Evolutionary conservation across 768 basidiomycete species (phyloP), one percentile per base, ranked within the genome.

Genomic region (Leccinum subgranulosum): DNA sequence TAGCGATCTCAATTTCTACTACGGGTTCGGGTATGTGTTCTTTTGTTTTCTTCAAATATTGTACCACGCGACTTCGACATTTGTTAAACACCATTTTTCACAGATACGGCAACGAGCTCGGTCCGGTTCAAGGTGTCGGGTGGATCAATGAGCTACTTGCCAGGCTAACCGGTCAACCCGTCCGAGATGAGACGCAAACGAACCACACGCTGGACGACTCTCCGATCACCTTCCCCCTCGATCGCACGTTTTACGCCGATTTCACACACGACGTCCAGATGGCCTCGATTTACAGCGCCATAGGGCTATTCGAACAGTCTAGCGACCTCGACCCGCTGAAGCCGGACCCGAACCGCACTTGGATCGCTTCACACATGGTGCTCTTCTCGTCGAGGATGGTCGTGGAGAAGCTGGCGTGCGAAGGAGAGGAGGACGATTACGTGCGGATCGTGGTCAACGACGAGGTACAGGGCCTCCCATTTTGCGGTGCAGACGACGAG

Each of bases 191-290:
- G 60, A 92, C 90, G 0, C 86, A 88, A 62, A 90, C 88, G 2
- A 93, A 94, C 71, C 72, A 71, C 10, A 93, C 92, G 1, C 79
- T 94, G 25, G 85, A 89, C 66, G 64, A 75, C 0, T 77, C 80
- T 6, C 82, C 84, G 0, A 63, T 63, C 12, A 91, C 89, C 0
- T 94, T 94, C 74, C 91, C 92, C 0, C 78, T 90, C 12, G 64
- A 84, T 57, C 81, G 82, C 58, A 75, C 76, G 4, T 64, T 91
- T 48, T 92, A 89, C 64, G 84, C 81, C 25, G 92, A 94, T 72
- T 93, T 94, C 70, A 84, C 89, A 7, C 92, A 94, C 67, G 92
- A 94, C 67, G 88, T 92, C 70, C 73, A 86, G 66, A 88, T 94
- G 83, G 76, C 88, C 49, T 84, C 90, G 25, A 86, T 93, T 55